These are phyloP conservation scores for Telfairia occidentalis DNA, from an alignment of 331 rosid genomes.

Conservation along the genomic window DNA sequence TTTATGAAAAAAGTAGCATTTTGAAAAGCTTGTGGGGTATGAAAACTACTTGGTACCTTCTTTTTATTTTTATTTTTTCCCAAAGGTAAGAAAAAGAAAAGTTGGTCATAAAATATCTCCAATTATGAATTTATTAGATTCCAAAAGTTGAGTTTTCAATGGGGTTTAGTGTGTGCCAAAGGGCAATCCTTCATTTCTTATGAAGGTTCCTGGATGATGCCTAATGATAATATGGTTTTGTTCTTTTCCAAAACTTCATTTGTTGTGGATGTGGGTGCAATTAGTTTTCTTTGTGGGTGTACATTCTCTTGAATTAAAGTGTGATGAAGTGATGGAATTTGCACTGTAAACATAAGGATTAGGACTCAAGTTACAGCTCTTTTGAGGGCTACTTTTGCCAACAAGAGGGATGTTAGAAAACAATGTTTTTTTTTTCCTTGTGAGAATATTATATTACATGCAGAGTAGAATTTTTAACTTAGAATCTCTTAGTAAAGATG, in stretches of 20 bases:
- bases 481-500: too few relatives aligned
- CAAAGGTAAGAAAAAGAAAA: not conserved
- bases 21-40: not conserved
- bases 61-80: not conserved
- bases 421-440: too few relatives aligned
- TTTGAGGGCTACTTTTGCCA: too few relatives aligned
- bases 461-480: too few relatives aligned
- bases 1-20: not conserved
- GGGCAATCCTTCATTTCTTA: not conserved
- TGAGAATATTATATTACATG: too few relatives aligned
- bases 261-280: too few relatives aligned
- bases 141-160: not conserved
- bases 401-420: too few relatives aligned
- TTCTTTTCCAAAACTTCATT: not conserved
- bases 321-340: too few relatives aligned
- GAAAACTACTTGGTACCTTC: not conserved
- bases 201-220: not conserved
- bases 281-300: too few relatives aligned
- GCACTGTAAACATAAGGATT: not conserved
- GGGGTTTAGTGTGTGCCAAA: not conserved
- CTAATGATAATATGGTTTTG: not conserved
- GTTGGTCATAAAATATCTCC: not conserved
- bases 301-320: too few relatives aligned
- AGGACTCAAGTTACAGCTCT: too few relatives aligned
- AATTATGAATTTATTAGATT: not conserved